Evolutionary conservation across 768 basidiomycete species (phyloP).

Genomic region (Gymnopilus junonius): DNA sequence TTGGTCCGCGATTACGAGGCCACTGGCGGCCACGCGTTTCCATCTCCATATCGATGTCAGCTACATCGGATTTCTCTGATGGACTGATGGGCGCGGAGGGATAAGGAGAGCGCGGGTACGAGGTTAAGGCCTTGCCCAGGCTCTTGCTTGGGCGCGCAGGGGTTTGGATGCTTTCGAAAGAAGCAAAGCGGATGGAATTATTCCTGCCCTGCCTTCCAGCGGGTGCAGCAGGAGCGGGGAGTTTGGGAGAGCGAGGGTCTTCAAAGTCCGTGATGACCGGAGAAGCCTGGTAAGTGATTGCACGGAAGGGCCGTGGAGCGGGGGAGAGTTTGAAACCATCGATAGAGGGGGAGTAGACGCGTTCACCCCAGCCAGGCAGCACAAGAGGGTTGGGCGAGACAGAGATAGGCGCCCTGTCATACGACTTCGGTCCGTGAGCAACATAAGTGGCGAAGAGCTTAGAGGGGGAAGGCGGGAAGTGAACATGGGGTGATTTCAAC

Average conservation of each 20-base stretch:
- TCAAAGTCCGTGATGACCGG: conserved; percentile 36
- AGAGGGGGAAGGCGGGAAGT: conserved; percentile 65
- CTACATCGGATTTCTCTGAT: background rate
- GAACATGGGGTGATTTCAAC: conserved; percentile 55
- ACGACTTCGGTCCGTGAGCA: conserved; percentile 59
- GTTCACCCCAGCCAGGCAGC: conserved; percentile 58
- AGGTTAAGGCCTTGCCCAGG: conserved; percentile 32
- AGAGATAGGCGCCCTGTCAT: conserved; percentile 68
- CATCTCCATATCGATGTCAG: conserved; percentile 17
- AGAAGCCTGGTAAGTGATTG: conserved; percentile 23
- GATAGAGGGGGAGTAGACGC: conserved; percentile 42
- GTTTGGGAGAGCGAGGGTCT: conserved; percentile 46
- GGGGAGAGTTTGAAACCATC: conserved; percentile 40
- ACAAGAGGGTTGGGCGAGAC: conserved; percentile 60
- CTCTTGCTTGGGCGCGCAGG: conserved; percentile 21
- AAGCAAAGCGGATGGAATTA: conserved; percentile 27
- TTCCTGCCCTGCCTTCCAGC: conserved; percentile 18
- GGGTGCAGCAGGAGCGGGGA: conserved; percentile 18
- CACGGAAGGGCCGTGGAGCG: conserved; percentile 33
- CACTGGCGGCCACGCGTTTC: conserved; percentile 23
- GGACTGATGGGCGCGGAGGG: conserved; percentile 38
- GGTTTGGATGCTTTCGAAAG: conserved; percentile 23
- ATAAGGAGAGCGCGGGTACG: conserved; percentile 48
- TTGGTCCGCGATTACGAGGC: conserved; percentile 13
- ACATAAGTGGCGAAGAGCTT: conserved; percentile 57